Percentiles rank a stretch among this genome's conserved stretches.
Evolutionary conservation across 768 basidiomycete species (phyloP).

Genomic region (Fomitopsis pulvina): DNA sequence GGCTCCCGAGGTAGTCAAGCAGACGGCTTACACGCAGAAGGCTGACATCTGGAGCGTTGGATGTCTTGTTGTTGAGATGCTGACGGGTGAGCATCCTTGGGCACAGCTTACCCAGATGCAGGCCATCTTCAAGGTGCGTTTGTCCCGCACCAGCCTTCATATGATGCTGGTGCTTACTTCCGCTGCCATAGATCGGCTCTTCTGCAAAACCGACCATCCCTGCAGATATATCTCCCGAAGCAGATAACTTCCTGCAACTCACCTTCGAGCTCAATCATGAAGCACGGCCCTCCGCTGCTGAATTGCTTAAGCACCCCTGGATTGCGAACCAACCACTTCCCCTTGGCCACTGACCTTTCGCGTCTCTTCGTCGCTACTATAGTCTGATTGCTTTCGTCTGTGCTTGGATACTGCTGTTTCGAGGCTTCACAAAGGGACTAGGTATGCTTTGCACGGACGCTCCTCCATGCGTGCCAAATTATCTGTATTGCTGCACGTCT

Average conservation of each 20-base stretch:
- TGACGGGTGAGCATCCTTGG: conserved; percentile 94
- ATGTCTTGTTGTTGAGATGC: conserved; percentile 93
- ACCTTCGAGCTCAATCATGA: conserved; percentile 86
- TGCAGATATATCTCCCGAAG: conserved; percentile 84
- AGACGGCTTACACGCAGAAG: conserved; percentile 84
- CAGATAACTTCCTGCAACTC: conserved; percentile 76
- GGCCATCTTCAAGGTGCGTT: conserved; percentile 87
- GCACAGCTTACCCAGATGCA: conserved; percentile 98
- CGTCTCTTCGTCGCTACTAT: not conserved
- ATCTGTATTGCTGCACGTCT: not conserved
- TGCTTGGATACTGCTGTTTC: not conserved
- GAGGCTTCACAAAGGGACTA: not conserved
- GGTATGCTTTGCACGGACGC: not conserved
- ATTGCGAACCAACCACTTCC: conserved; percentile 27
- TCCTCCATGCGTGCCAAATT: not conserved
- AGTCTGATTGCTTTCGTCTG: not conserved
- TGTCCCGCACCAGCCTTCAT: not conserved
- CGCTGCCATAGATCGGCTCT: conserved; percentile 70
- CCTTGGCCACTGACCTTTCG: conserved; percentile 8
- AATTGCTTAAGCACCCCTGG: conserved; percentile 73
- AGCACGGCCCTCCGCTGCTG: conserved; percentile 71
- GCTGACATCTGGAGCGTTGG: conserved; percentile 98
- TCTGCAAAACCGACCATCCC: conserved; percentile 85
- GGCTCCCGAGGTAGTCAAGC: conserved; percentile 98
- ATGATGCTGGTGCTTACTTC: not conserved